Conservation (phyloP, 164 flowering plant genomes). For the Piper betle region DNA sequence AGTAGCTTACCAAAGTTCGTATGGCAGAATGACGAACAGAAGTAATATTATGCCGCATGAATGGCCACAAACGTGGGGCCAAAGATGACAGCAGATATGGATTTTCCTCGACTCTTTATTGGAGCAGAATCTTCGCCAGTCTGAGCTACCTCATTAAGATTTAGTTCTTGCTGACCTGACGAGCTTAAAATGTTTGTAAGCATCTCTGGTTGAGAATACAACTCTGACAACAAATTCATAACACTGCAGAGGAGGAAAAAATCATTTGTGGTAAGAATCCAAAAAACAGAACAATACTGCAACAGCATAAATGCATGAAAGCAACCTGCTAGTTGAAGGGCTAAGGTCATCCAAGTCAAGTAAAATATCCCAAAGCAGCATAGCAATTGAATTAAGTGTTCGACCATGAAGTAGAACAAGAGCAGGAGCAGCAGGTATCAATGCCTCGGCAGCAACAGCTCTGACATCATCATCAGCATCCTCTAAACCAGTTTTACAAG, state of each 20-base stretch:
- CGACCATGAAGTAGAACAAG: conserved; percentile 59
- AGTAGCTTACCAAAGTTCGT: conserved; percentile 69
- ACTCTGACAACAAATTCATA: conserved; percentile 94
- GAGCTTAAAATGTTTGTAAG: conserved; percentile 44
- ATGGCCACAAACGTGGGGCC: conserved; percentile 97
- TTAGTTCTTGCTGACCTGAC: conserved; percentile 32
- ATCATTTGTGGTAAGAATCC: background rate
- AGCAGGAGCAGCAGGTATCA: conserved; percentile 74
- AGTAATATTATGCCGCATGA: conserved; percentile 91
- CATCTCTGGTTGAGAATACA: conserved; percentile 90
- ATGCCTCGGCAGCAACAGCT: conserved; percentile 98
- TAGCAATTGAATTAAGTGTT: conserved; percentile 63
- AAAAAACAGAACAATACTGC: background rate
- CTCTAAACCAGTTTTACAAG: conserved; percentile 86
- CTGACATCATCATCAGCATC: conserved; percentile 99
- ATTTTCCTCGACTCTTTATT: conserved; percentile 47
- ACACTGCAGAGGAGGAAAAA: conserved; percentile 10
- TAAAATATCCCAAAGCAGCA: conserved; percentile 97
- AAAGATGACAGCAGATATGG: conserved; percentile 61
- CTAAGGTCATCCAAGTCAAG: conserved; percentile 98
- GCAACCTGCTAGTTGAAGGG: conserved; percentile 95
- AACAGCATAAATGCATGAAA: background rate
- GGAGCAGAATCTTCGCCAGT: conserved; percentile 18
- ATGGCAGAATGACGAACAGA: conserved; percentile 93
- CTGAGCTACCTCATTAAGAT: conserved; percentile 53